A percentile compares a stretch with the other conserved stretches of the same genome.
phyloP scores from a whole-genome alignment of 2,329 filamentous ascomycete species.

The Eurotiales sp. region DNA sequence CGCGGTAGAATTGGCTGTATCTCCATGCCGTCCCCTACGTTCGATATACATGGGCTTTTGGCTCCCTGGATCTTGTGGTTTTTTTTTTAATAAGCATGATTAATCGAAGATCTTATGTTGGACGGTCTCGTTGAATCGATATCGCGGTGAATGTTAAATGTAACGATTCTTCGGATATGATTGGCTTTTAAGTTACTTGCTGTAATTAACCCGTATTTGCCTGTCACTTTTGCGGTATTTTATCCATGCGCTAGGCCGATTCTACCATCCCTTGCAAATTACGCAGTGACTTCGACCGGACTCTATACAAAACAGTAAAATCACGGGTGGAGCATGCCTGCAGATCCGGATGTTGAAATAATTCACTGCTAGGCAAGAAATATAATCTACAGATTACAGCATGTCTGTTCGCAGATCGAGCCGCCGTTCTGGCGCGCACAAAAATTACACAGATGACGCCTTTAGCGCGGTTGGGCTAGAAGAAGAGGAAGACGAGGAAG shows the following conservation, averaged over 20 bases:
- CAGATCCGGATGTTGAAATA: too few species aligned
- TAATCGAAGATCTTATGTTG: too few species aligned
- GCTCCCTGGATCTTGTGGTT: too few species aligned
- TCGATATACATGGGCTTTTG: background rate
- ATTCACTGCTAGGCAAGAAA: slow-evolving; percentile 8
- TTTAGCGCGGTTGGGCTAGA: slow-evolving; percentile 30
- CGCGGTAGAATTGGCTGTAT: background rate
- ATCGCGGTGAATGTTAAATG: too few species aligned
- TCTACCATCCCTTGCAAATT: slow-evolving; percentile 8
- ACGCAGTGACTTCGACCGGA: too few species aligned
- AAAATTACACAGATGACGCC: slow-evolving; percentile 34
- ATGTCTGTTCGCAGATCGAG: slow-evolving; percentile 30
- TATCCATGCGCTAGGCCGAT: slow-evolving; percentile 1
- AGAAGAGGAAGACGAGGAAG: slow-evolving; percentile 32
- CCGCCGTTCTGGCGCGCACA: slow-evolving; percentile 28
- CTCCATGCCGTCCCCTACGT: background rate
- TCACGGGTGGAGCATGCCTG: too few species aligned
- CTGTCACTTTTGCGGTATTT: background rate
- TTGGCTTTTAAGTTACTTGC: background rate
- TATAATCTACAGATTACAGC: too few species aligned
- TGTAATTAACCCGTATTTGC: background rate
- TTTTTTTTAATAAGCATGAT: too few species aligned
- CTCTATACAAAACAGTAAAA: too few species aligned
- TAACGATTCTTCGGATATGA: background rate
- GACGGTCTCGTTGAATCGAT: too few species aligned